Conservation (phyloP, 305 asterid species). For the Rubia tinctorum region DNA sequence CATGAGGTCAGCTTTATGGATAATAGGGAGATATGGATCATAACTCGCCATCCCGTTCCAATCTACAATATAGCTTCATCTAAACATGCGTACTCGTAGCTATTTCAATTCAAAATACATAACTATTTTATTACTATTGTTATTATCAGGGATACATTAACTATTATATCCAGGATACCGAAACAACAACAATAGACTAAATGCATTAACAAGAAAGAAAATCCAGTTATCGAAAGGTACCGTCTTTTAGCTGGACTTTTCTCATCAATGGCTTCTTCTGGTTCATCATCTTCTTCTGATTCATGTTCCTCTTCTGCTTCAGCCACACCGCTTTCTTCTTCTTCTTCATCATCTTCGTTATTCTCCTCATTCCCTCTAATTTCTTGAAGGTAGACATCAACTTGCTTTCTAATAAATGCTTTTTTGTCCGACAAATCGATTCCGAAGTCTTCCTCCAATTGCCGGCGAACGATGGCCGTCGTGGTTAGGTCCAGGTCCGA, state of each 20-base stretch:
- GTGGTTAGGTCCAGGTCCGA: constrained; percentile 84
- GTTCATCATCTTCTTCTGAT: constrained; percentile 17
- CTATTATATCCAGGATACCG: no score
- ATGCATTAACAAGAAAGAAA: not conserved
- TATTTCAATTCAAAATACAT: no score
- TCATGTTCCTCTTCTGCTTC: constrained; percentile 29
- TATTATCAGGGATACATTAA: no score
- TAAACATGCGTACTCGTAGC: no score
- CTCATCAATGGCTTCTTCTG: constrained; percentile 17
- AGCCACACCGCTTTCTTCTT: constrained; percentile 23
- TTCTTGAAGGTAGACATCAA: constrained; percentile 59
- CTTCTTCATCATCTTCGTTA: constrained; percentile 27
- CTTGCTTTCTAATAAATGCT: constrained; percentile 73
- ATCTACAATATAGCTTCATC: no score
- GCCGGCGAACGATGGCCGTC: constrained; percentile 61
- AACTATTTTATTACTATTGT: no score
- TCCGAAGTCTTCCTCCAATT: constrained; percentile 73
- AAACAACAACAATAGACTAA: not conserved
- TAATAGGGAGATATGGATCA: no score
- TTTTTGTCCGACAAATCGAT: constrained; percentile 80
- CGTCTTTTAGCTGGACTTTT: constrained; percentile 16
- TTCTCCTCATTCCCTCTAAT: constrained; percentile 36
- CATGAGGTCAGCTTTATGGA: not conserved
- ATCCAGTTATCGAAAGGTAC: not conserved
- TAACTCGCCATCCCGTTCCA: no score